These are phyloP conservation scores for Cyclostephanos invisitatus DNA, from an alignment of 108 stramenopile genomes.

Conservation along the genomic window DNA sequence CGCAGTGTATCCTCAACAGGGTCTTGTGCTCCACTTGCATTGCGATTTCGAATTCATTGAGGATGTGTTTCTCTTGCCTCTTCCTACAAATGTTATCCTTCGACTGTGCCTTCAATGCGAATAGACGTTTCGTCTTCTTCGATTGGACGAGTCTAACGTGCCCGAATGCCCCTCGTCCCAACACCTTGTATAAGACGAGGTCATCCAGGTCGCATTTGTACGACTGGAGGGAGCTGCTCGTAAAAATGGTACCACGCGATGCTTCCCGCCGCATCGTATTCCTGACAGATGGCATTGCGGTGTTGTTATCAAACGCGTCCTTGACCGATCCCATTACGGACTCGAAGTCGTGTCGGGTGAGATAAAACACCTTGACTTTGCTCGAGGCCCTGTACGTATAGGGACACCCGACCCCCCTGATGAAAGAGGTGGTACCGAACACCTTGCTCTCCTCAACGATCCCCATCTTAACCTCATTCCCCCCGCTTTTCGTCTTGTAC, in stretches of 20 bases:
- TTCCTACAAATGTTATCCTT: slow-evolving; percentile 63
- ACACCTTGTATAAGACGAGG: slow-evolving; percentile 26
- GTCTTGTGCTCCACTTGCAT: slow-evolving; percentile 55
- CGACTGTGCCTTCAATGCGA: slow-evolving; percentile 72
- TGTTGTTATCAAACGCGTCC: slow-evolving; percentile 52
- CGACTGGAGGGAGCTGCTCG: slow-evolving; percentile 28
- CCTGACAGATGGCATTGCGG: slow-evolving; percentile 11
- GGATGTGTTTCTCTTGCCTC: slow-evolving; percentile 57
- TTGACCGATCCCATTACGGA: slow-evolving; percentile 62
- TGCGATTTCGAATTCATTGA: slow-evolving; percentile 54
- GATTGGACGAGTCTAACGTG: slow-evolving; percentile 42
- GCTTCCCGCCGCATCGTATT: slow-evolving; percentile 1
- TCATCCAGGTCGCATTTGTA: slow-evolving; percentile 21
- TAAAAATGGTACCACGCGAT: slow-evolving; percentile 16
- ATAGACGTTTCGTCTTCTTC: slow-evolving; percentile 35
- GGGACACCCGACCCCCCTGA: slow-evolving; percentile 59
- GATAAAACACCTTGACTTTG: slow-evolving; percentile 50
- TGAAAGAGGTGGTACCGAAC: slow-evolving; percentile 76
- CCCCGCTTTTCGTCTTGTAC: slow-evolving; percentile 36
- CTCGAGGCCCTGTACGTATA: slow-evolving; percentile 60
- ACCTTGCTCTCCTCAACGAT: slow-evolving; percentile 41
- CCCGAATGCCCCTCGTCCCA: slow-evolving; percentile 52
- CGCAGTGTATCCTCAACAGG: slow-evolving; percentile 53
- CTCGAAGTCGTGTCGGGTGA: slow-evolving; percentile 62
- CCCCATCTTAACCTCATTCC: slow-evolving; percentile 44